Evolutionary conservation across 2,329 filamentous ascomycete genomes (phyloP).

Genomic region (Thielaviopsis punctulata): DNA sequence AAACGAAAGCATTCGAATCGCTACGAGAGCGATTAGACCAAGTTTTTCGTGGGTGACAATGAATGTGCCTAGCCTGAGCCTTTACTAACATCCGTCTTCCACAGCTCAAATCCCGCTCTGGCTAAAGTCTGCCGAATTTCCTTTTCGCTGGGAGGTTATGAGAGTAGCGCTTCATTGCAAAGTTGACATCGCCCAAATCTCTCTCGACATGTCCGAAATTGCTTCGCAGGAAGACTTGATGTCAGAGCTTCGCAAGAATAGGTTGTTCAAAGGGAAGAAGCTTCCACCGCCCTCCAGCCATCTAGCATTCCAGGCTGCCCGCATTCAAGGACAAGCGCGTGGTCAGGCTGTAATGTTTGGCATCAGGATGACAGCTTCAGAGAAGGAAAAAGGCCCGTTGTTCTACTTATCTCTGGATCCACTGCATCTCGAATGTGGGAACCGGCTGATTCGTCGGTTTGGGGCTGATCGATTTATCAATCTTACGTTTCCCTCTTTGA

Average conservation of each 20-base stretch:
- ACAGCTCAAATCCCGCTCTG: neutral
- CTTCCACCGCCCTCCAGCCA: conserved; percentile 30
- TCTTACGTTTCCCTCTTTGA: conserved; percentile 30
- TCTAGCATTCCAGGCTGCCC: conserved; percentile 29
- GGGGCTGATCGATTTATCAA: conserved; percentile 43
- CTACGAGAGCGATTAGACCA: conserved; percentile 18
- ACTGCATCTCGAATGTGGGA: conserved; percentile 29
- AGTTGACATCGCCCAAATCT: conserved; percentile 20
- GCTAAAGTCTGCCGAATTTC: conserved; percentile 24
- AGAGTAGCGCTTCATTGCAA: conserved; percentile 30
- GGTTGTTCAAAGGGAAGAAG: conserved; percentile 24
- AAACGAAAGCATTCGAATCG: neutral
- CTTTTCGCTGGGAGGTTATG: conserved; percentile 34
- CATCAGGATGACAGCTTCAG: conserved; percentile 24
- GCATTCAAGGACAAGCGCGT: conserved; percentile 21
- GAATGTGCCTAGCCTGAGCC: neutral
- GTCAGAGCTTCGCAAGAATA: conserved; percentile 20
- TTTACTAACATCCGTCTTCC: neutral
- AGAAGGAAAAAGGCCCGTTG: conserved; percentile 21
- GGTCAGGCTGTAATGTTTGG: conserved; percentile 26
- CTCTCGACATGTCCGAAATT: neutral
- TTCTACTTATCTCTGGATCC: conserved; percentile 32
- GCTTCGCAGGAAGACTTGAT: neutral
- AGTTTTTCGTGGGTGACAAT: conserved; percentile 24
- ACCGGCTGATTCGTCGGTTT: conserved; percentile 37